phyloP scores from a whole-genome alignment of 768 basidiomycete species.

The Trametes villosa region DNA sequence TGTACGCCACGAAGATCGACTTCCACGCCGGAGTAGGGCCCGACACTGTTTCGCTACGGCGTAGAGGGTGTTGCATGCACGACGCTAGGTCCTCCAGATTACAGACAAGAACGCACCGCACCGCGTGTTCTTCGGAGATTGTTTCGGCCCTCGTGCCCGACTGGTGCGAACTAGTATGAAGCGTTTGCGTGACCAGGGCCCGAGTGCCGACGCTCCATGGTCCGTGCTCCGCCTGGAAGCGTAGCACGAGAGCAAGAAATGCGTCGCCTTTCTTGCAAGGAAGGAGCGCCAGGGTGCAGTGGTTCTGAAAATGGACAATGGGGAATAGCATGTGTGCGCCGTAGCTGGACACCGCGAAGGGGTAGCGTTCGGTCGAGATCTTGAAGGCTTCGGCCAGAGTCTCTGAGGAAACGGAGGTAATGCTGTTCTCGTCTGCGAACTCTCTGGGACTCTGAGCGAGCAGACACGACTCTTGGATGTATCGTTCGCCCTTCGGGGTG shows the following conservation, averaged over 20 bases:
- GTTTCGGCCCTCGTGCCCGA: too few relatives aligned
- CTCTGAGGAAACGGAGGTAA: not conserved
- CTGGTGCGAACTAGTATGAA: too few relatives aligned
- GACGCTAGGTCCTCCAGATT: too few relatives aligned
- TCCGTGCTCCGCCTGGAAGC: not conserved
- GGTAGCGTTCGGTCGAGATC: not conserved
- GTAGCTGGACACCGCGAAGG: constrained; percentile 2
- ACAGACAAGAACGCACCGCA: too few relatives aligned
- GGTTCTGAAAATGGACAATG: not conserved
- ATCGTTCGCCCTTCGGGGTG: not conserved
- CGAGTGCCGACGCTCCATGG: too few relatives aligned
- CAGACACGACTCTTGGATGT: not conserved
- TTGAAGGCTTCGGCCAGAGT: not conserved
- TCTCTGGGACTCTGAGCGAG: not conserved
- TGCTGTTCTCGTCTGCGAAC: not conserved
- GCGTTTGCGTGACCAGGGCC: too few relatives aligned
- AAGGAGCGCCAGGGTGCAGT: not conserved
- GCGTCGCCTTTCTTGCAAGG: not conserved
- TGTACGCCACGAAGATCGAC: too few relatives aligned
- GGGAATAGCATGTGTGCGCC: not conserved
- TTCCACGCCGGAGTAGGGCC: too few relatives aligned
- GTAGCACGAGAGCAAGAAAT: not conserved
- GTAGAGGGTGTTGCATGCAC: too few relatives aligned
- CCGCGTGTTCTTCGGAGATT: too few relatives aligned
- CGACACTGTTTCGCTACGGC: too few relatives aligned